These are phyloP conservation scores for Agastache rugosa DNA, from an alignment of 257 asterid genomes.

Conservation along the genomic window DNA sequence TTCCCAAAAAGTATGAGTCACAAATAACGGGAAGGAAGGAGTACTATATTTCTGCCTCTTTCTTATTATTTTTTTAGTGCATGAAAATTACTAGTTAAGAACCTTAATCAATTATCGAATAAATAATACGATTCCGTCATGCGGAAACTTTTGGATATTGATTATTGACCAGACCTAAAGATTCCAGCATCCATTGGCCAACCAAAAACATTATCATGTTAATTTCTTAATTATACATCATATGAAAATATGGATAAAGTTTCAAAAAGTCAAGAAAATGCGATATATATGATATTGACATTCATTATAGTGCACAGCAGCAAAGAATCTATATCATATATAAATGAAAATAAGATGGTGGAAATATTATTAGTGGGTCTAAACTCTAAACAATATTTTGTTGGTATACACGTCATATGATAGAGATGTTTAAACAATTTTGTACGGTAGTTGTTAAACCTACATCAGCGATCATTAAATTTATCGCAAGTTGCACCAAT, in stretches of 20 bases:
- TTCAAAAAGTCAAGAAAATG: not conserved
- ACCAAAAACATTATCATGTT: constrained; percentile 15
- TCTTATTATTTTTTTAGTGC: not conserved
- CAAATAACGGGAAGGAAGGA: too few relatives aligned
- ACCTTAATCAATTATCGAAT: not conserved
- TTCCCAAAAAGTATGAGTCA: too few relatives aligned
- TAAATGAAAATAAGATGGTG: not conserved
- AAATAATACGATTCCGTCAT: not conserved
- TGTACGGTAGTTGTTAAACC: not conserved
- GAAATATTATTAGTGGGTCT: not conserved
- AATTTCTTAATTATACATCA: not conserved
- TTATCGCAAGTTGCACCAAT: constrained; percentile 11
- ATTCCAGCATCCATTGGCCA: constrained; percentile 8
- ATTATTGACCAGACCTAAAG: not conserved
- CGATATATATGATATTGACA: not conserved
- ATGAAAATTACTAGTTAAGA: not conserved
- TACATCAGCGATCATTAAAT: not conserved
- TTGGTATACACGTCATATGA: not conserved
- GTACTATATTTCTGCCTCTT: too few relatives aligned
- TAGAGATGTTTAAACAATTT: not conserved
- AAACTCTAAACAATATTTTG: not conserved
- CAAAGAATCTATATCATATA: not conserved
- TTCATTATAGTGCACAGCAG: not conserved
- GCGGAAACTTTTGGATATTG: not conserved
- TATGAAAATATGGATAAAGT: not conserved